A percentile compares a stretch with the other conserved stretches of the same genome.
Conservation (phyloP, 78 protist species). For the Emiliania huxleyi region DNA sequence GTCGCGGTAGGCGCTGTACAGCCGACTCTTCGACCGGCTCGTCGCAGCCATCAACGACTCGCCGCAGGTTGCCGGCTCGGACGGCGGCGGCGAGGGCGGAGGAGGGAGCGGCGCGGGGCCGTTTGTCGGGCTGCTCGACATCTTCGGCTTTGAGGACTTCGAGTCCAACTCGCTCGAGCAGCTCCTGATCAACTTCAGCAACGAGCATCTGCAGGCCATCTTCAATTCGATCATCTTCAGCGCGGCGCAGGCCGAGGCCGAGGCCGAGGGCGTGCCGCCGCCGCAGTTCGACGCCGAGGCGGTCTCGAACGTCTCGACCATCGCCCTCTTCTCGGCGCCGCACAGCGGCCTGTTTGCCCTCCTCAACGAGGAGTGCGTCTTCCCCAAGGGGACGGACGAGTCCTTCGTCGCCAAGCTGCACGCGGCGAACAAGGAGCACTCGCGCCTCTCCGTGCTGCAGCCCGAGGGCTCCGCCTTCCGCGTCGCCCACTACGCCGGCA, state of each 20-base stretch:
- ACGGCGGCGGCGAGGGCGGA: not conserved
- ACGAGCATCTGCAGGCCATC: conserved; percentile 2
- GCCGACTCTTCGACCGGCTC: not conserved
- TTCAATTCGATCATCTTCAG: not conserved
- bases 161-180: not conserved
- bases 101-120: not conserved
- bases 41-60: not conserved
- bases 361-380: conserved; percentile 80
- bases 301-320: not conserved
- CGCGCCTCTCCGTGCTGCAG: not conserved
- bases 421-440: not conserved
- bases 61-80: not conserved
- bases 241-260: conserved; percentile 3
- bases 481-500: not conserved
- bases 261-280: not conserved
- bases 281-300: not conserved
- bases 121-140: not conserved
- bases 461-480: not conserved
- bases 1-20: not conserved
- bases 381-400: conserved; percentile 76
- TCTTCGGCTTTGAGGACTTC: not conserved
- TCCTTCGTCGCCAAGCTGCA: conserved; percentile 51
- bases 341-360: not conserved
- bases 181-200: not conserved
- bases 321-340: not conserved